Percentiles rank a stretch among this genome's conserved stretches.
These are phyloP conservation scores for Eragrostis curvula DNA, from an alignment of 176 grass and related monocot genomes.

Conservation along the genomic window DNA sequence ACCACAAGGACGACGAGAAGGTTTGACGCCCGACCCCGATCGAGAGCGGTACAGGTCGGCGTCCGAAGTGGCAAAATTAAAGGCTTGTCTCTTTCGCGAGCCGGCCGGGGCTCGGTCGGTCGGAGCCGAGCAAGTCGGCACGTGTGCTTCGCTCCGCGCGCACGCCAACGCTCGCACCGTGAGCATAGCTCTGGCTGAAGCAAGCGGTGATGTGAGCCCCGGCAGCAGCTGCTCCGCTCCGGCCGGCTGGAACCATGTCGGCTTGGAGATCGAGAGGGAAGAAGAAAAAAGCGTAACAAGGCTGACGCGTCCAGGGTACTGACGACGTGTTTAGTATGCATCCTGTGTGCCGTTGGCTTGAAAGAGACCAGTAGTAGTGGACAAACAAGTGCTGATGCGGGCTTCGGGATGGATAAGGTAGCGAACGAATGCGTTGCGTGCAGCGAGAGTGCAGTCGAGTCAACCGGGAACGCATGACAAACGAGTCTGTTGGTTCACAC, in stretches of 20 bases:
- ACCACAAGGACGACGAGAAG: neutral
- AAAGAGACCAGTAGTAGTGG: neutral
- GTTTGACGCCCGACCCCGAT: neutral
- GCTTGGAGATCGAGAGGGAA: too few relatives aligned
- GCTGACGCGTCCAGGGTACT: neutral
- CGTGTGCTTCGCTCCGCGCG: neutral
- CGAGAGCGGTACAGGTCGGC: constrained; percentile 11
- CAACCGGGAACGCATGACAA: neutral
- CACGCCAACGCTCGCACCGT: neutral
- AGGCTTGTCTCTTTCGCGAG: neutral
- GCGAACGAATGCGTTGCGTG: neutral
- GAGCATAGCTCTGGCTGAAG: neutral
- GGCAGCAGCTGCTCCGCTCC: too few relatives aligned
- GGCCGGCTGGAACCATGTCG: neutral
- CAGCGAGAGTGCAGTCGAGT: neutral
- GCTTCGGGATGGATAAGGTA: neutral
- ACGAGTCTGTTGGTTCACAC: neutral
- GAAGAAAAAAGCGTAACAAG: neutral
- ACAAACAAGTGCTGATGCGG: too few relatives aligned
- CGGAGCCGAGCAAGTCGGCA: neutral
- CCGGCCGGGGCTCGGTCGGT: neutral
- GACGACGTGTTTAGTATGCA: neutral
- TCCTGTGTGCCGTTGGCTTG: neutral
- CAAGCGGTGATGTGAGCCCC: neutral
- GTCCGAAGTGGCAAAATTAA: neutral